phyloP scores from a whole-genome alignment of 441 rosid species.

The Geranium incanum region DNA sequence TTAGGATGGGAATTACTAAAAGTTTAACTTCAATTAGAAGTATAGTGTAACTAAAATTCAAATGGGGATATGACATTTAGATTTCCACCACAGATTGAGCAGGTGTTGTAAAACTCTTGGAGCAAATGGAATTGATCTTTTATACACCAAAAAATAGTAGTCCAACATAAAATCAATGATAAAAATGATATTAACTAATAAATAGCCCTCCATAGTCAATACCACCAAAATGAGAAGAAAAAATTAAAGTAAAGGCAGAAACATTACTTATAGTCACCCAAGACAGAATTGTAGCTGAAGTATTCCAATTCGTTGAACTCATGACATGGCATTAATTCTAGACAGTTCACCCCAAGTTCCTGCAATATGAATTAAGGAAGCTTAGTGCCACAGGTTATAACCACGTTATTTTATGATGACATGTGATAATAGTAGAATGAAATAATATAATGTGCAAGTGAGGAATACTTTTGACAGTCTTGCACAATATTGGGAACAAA shows the following conservation, averaged over 20 bases:
- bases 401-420: constrained; percentile 11
- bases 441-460: background rate
- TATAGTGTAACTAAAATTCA: background rate
- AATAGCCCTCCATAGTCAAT: constrained; percentile 4
- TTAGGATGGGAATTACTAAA: background rate
- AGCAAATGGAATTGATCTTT: background rate
- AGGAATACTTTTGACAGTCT: no score
- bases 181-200: background rate
- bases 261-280: constrained; percentile 70
- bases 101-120: background rate
- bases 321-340: constrained; percentile 96
- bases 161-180: background rate
- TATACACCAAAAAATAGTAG: background rate
- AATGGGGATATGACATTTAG: background rate
- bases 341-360: constrained; percentile 94
- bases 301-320: constrained; percentile 94
- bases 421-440: constrained; percentile 3
- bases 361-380: constrained; percentile 31
- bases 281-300: constrained; percentile 68
- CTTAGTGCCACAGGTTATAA: constrained; percentile 11
- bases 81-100: background rate
- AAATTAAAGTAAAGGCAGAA: constrained; percentile 16
- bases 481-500: background rate
- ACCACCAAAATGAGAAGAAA: constrained; percentile 1
- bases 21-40: background rate